Evolutionary conservation across 768 basidiomycete genomes (phyloP).

Genomic region (Lepiota subincarnata): DNA sequence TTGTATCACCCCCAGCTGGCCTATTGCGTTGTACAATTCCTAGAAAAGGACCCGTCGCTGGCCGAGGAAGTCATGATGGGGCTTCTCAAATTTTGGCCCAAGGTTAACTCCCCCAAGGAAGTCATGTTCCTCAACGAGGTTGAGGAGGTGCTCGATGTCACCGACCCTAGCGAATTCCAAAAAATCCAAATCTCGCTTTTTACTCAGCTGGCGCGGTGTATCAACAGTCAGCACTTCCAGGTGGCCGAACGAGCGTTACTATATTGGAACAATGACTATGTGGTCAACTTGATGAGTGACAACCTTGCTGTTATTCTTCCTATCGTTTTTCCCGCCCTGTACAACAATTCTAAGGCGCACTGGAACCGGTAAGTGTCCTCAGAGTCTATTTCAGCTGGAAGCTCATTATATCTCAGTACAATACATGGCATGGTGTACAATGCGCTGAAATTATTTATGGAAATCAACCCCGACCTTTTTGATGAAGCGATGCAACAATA

Average conservation of each 20-base stretch:
- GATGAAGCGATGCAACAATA: constrained; percentile 93
- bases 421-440: constrained; percentile 99
- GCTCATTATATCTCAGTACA: constrained; percentile 51
- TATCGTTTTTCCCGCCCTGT: constrained; percentile 95
- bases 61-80: constrained; percentile 97
- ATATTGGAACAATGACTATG: constrained; percentile 99
- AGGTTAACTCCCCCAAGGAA: constrained; percentile 98
- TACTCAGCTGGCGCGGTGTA: constrained; percentile 91
- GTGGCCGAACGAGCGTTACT: constrained; percentile 95
- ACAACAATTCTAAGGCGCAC: constrained; percentile 93
- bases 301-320: constrained; percentile 86
- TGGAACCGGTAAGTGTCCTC: constrained; percentile 85
- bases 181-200: constrained; percentile 94
- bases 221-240: constrained; percentile 99
- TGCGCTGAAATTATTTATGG: constrained; percentile 97
- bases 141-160: constrained; percentile 97
- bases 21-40: constrained; percentile 98
- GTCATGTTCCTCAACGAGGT: constrained; percentile 99
- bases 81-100: constrained; percentile 97
- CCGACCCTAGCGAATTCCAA: constrained; percentile 92
- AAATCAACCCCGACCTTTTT: constrained; percentile 95
- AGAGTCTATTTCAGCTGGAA: constrained; percentile 1
- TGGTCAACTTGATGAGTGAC: constrained; percentile 98
- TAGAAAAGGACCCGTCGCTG: constrained; percentile 90
- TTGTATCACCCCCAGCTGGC: constrained; percentile 99